These are phyloP conservation scores for Colletotrichum godetiae DNA, from an alignment of 2,329 filamentous ascomycete genomes.

Conservation along the genomic window DNA sequence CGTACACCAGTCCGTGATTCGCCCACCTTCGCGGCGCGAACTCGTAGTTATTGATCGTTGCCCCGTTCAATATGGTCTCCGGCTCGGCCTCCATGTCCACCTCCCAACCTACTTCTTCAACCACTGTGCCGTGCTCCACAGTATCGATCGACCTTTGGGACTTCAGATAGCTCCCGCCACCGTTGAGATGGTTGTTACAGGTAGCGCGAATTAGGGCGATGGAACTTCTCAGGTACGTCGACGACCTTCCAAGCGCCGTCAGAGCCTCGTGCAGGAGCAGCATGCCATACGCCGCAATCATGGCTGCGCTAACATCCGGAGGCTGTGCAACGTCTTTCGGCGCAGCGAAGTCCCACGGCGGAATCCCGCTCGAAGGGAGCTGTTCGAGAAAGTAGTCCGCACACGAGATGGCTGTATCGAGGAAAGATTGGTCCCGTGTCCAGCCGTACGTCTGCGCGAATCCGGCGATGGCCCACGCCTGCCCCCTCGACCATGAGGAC, in stretches of 20 bases:
- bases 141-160: constrained; percentile 34
- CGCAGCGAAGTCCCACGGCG: constrained; percentile 62
- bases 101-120: constrained; percentile 30
- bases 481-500: constrained; percentile 59
- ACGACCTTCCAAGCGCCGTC: constrained; percentile 30
- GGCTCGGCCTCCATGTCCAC: constrained; percentile 42
- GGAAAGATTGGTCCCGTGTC: constrained; percentile 54
- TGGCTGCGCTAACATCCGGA: constrained; percentile 50
- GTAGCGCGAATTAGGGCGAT: constrained; percentile 42
- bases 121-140: constrained; percentile 38
- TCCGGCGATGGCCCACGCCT: constrained; percentile 61
- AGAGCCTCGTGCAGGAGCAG: constrained; percentile 47
- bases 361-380: constrained; percentile 51
- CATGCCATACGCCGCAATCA: constrained; percentile 51
- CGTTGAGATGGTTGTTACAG: constrained; percentile 40
- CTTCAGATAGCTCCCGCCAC: constrained; percentile 35
- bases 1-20: constrained; percentile 60
- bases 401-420: constrained; percentile 53
- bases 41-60: constrained; percentile 59
- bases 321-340: constrained; percentile 41
- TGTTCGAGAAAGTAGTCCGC: constrained; percentile 57
- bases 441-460: constrained; percentile 59
- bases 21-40: constrained; percentile 56
- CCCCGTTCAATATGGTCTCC: constrained; percentile 57
- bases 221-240: constrained; percentile 42